phyloP scores from a whole-genome alignment of 2,329 filamentous ascomycete genomes.

The Sporothrix euskadiensis region DNA sequence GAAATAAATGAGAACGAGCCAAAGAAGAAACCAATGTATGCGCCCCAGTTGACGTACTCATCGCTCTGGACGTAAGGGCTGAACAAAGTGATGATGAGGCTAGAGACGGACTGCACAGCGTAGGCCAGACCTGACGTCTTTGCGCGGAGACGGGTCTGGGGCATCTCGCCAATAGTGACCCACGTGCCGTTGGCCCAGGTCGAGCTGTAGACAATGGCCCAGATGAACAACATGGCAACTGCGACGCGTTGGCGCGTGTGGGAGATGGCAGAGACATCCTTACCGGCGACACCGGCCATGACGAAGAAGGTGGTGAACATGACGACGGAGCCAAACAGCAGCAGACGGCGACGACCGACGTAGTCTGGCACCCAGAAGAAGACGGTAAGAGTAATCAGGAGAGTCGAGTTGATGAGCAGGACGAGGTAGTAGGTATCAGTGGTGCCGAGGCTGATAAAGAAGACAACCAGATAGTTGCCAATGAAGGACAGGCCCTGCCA shows the following conservation, averaged over 20 bases:
- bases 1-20: slow-evolving; percentile 16
- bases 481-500: slow-evolving; percentile 23
- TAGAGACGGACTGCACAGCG: slow-evolving; percentile 5
- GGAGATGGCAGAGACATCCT: background rate
- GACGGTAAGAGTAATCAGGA: slow-evolving; percentile 21
- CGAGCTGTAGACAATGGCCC: slow-evolving; percentile 23
- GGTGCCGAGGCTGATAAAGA: slow-evolving; percentile 24
- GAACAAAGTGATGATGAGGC: slow-evolving; percentile 16
- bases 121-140: slow-evolving; percentile 24
- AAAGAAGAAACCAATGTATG: slow-evolving; percentile 23
- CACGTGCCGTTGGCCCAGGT: slow-evolving; percentile 20
- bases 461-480: slow-evolving; percentile 24
- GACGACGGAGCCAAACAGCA: slow-evolving; percentile 19
- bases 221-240: slow-evolving; percentile 23
- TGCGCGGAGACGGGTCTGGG: slow-evolving; percentile 21
- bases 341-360: slow-evolving; percentile 9
- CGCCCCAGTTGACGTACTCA: slow-evolving; percentile 23
- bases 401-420: slow-evolving; percentile 13
- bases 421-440: slow-evolving; percentile 18
- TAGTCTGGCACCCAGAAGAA: slow-evolving; percentile 24
- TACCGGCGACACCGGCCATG: slow-evolving; percentile 24
- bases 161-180: slow-evolving; percentile 23
- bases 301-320: slow-evolving; percentile 21
- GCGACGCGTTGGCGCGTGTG: slow-evolving; percentile 17
- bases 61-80: slow-evolving; percentile 22